A percentile compares a stretch with the other conserved stretches of the same genome.
Evolutionary conservation across 129 eudicot genomes (phyloP).

Genomic region (Flaveria linearis): DNA sequence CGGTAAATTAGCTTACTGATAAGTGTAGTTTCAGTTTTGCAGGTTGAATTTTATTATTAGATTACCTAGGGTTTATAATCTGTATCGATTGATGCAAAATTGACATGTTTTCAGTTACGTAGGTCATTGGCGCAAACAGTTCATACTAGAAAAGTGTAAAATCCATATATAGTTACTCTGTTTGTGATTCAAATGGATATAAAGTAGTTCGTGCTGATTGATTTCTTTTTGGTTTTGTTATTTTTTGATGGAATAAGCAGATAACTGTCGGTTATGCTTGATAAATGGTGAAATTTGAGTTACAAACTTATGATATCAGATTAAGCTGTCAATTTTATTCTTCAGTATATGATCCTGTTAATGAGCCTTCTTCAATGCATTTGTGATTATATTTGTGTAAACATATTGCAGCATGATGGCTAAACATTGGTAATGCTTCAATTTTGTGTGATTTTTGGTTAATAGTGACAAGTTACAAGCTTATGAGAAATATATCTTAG

Average conservation of each 20-base stretch:
- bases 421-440: background rate
- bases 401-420: background rate
- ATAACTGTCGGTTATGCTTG: background rate
- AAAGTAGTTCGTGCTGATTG: background rate
- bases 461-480: too few species aligned
- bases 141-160: background rate
- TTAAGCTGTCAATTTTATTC: background rate
- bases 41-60: background rate
- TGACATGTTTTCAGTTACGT: background rate
- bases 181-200: background rate
- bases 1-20: background rate
- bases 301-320: background rate
- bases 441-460: background rate
- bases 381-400: conserved; percentile 11
- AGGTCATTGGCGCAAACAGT: background rate
- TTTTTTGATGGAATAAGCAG: background rate
- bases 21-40: background rate
- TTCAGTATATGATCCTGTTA: background rate
- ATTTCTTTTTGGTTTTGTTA: background rate
- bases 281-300: conserved; percentile 3
- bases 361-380: conserved; percentile 6
- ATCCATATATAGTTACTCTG: background rate
- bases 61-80: conserved; percentile 22
- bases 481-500: background rate
- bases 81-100: conserved; percentile 5